These are phyloP conservation scores for Iris macrosiphon DNA, from an alignment of 106 monocot genomes.

Conservation along the genomic window DNA sequence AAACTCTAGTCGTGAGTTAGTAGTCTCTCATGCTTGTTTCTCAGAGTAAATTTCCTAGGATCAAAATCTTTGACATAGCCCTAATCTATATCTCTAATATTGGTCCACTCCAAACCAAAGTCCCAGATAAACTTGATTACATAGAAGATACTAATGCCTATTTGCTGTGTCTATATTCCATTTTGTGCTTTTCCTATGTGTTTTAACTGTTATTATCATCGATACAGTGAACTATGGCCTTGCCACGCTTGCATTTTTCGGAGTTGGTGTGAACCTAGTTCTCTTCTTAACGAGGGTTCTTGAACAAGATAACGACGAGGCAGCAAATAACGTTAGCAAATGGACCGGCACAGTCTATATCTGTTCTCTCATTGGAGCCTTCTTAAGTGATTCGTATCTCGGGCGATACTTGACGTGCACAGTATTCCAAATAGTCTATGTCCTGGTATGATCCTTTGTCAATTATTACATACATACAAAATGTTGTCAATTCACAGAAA, in stretches of 20 bases:
- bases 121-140: too few species aligned
- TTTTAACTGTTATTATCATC: not conserved
- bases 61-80: too few species aligned
- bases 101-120: too few species aligned
- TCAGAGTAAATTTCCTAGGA: too few species aligned
- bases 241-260: constrained; percentile 53
- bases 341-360: constrained; percentile 72
- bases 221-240: constrained; percentile 61
- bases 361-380: constrained; percentile 61
- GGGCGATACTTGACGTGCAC: constrained; percentile 69
- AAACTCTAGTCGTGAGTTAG: too few species aligned
- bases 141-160: too few species aligned
- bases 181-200: too few species aligned
- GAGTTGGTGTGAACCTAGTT: constrained; percentile 64
- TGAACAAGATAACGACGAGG: constrained; percentile 46
- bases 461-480: too few species aligned
- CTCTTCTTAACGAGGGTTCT: constrained; percentile 59
- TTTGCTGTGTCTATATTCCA: too few species aligned
- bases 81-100: too few species aligned
- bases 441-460: constrained; percentile 23
- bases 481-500: too few species aligned
- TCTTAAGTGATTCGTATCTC: constrained; percentile 68
- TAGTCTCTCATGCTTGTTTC: too few species aligned
- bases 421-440: constrained; percentile 58
- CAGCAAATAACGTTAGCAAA: constrained; percentile 70